Base-by-base conservation (phyloP, 208 protist species). In the Trypanosoma brucei region DNA sequence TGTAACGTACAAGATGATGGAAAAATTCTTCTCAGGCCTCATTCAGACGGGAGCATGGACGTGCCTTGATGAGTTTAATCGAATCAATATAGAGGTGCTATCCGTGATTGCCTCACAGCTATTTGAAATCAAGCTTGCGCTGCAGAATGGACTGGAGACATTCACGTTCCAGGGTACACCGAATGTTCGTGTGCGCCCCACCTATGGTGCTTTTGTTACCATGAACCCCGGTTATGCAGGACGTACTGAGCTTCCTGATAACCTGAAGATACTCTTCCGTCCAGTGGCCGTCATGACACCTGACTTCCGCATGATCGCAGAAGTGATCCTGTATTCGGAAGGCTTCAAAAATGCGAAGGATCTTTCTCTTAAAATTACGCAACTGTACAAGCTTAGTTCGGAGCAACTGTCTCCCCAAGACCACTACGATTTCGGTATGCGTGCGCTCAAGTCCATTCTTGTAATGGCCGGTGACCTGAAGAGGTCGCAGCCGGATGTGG, bases 141-240 rank as follows among this genome's bases (percentile, higher is more conserved):
- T 98, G 45, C 93, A 97, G 63, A 92, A 86, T 62, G 71, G 78
- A 30, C 70, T 79, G 61, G 89, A 94, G 56, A 86, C 68, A 1
- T 92, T 93, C 61, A 90, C 79, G n/a, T 99, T 99, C 75, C 84
- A 97, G 68, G 97, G 98, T 65, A 97, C 96, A 0, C 89, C 89
- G 9, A 78, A 92, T 68, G 97, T 99, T 40, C 75, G 84, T 22
- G 87, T 99, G 52, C 93, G 95, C 1, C 63, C 72, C 5, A 98
- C 91, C 31, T 98, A 94, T 73, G 97, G 95, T 65, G 93, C 96
- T 38, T 99, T 99, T 79, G 96, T 99, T 73, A 99, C 98, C 7
- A 99, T 99, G 98, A 99, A 99, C 74, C 98, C 98, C 8, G 98
- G 98, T 55, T 99, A 99, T 83, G 97, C 98, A 33, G 98, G 98